These are phyloP conservation scores for Butyriboletus appendiculatus DNA, from an alignment of 1,284 basidiomycete species.

Conservation along the genomic window DNA sequence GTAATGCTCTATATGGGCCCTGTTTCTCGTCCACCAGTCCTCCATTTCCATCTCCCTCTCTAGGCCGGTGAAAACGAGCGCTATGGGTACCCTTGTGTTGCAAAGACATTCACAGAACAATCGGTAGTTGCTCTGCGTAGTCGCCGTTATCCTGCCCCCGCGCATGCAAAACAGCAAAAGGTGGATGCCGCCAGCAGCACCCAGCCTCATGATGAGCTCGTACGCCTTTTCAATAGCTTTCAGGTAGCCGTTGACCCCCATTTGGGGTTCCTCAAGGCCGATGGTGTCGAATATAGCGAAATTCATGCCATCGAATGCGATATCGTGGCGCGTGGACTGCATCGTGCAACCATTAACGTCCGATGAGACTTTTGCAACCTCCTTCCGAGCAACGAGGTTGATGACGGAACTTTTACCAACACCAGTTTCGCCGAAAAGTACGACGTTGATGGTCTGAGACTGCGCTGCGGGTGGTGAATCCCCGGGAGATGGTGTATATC, in stretches of 20 bases:
- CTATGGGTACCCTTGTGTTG: slow-evolving; percentile 37
- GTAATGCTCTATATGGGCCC: slow-evolving; percentile 28
- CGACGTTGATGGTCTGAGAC: slow-evolving; percentile 20
- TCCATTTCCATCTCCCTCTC: slow-evolving; percentile 42
- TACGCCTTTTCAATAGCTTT: slow-evolving; percentile 39
- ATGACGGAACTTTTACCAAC: slow-evolving; percentile 38
- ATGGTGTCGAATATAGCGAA: slow-evolving; percentile 41
- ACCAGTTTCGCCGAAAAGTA: slow-evolving; percentile 37
- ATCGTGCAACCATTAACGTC: slow-evolving; percentile 34
- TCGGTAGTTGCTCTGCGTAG: slow-evolving; percentile 38
- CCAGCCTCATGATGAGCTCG: slow-evolving; percentile 35
- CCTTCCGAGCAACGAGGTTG: slow-evolving; percentile 33
- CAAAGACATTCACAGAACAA: slow-evolving; percentile 40
- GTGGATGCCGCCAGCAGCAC: slow-evolving; percentile 34
- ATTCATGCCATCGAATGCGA: slow-evolving; percentile 21
- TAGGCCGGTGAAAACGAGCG: slow-evolving; percentile 41
- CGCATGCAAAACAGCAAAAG: slow-evolving; percentile 44
- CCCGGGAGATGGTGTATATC: background rate
- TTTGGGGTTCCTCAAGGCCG: slow-evolving; percentile 42
- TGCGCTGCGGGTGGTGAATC: background rate
- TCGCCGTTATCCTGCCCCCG: slow-evolving; percentile 37
- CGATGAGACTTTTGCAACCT: slow-evolving; percentile 31
- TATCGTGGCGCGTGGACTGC: slow-evolving; percentile 25
- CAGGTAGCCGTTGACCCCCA: slow-evolving; percentile 29
- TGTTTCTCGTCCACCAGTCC: slow-evolving; percentile 41